Percentiles rank a stretch among this genome's conserved stretches.
These are phyloP conservation scores for Lomentospora prolificans DNA, from an alignment of 2,329 filamentous ascomycete genomes.

Conservation along the genomic window DNA sequence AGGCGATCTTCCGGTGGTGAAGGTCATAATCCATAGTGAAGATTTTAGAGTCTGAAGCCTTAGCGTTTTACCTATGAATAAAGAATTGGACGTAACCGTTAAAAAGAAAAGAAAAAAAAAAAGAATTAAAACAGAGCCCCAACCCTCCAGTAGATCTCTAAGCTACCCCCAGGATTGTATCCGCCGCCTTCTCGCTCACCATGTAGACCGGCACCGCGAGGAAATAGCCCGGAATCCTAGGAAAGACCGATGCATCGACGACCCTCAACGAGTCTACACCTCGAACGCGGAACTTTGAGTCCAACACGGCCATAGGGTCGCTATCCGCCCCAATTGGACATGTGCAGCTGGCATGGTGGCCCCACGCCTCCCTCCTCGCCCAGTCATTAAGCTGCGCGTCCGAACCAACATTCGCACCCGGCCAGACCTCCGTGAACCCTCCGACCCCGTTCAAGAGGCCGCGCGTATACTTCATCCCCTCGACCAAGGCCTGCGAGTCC, in stretches of 20 bases:
- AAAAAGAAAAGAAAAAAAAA: not conserved
- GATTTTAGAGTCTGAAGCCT: no score
- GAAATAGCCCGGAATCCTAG: conserved; percentile 38
- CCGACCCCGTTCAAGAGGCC: conserved; percentile 16
- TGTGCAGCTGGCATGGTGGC: conserved; percentile 48
- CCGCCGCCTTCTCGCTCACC: conserved; percentile 44
- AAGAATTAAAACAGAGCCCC: not conserved
- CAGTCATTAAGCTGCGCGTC: conserved; percentile 35
- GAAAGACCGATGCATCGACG: conserved; percentile 47
- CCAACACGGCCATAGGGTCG: conserved; percentile 45
- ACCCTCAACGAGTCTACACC: conserved; percentile 44
- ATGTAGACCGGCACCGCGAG: conserved; percentile 41
- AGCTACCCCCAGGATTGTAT: conserved; percentile 12
- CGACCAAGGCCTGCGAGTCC: conserved; percentile 33
- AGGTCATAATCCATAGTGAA: not conserved
- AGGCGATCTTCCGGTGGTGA: not conserved
- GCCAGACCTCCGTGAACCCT: conserved; percentile 16
- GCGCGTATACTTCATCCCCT: conserved; percentile 34
- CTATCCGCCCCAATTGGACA: conserved; percentile 42
- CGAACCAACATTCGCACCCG: conserved; percentile 25
- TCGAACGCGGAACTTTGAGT: conserved; percentile 42
- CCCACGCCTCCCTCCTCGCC: conserved; percentile 39
- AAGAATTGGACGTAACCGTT: no score
- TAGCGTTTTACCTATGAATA: no score
- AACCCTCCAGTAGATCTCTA: not conserved